Conservation (phyloP, 1,284 basidiomycete genomes). For the Phellinidium pouzarii region DNA sequence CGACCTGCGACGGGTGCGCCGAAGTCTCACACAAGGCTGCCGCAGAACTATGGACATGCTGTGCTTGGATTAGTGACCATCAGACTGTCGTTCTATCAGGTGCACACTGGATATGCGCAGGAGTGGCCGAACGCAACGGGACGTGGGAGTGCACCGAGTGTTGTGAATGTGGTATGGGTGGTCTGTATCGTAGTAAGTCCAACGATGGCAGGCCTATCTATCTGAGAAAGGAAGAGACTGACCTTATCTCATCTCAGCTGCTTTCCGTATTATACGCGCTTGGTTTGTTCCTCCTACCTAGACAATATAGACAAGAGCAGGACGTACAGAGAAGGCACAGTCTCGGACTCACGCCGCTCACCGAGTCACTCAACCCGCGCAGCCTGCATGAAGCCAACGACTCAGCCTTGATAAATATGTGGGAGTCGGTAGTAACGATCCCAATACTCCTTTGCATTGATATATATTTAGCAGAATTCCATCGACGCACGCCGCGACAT, state of each 20-base stretch:
- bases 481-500: no score
- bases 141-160: constrained; percentile 31
- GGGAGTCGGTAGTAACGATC: no score
- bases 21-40: constrained; percentile 36
- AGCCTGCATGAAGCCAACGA: no score
- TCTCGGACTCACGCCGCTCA: background rate
- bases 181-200: constrained; percentile 46
- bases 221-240: no score
- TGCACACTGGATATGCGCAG: constrained; percentile 38
- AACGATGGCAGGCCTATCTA: no score
- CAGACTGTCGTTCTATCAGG: constrained; percentile 45
- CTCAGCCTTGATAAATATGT: no score
- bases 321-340: background rate
- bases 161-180: constrained; percentile 40
- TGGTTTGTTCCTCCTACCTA: constrained; percentile 41
- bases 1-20: background rate
- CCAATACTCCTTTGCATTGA: no score
- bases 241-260: constrained; percentile 28
- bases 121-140: constrained; percentile 45
- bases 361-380: no score
- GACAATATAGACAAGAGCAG: constrained; percentile 40
- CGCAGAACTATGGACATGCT: constrained; percentile 56
- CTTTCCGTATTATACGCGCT: constrained; percentile 39
- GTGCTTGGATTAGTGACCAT: constrained; percentile 46
- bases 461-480: no score